Base-by-base conservation (phyloP, 2,329 filamentous ascomycete species). In the Chalaropsis thielavioides region DNA sequence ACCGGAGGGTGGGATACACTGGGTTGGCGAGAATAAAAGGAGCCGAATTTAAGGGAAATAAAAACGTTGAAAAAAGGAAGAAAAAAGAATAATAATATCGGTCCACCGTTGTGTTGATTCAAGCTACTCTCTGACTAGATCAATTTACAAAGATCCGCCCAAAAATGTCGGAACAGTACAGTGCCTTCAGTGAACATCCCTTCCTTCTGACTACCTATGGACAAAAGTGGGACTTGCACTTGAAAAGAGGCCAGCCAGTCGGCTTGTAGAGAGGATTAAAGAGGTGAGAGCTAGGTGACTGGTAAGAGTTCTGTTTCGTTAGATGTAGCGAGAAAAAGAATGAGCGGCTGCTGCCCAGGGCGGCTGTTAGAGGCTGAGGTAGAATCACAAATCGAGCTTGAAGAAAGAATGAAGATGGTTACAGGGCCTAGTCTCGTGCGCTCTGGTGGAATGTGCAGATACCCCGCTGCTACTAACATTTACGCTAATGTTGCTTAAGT, bases 181-280 rank as follows among this genome's bases (percentile, higher is more conserved):
- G n/a, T 6, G 2, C 31, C 54, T 58, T 38, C 15, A 58, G 27
- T 5, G 6, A 38, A 38, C 43, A 46, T 17, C 15, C 43, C 19
- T 46, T 2, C n/a, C 43, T 46, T n/a, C 43, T 6, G 1, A 46
- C 43, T n/a, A 35, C 24, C 24, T n/a, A 31, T 7, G 58, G 51
- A n/a, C 40, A 62, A n/a, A 44, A 44, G 35, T 43, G 60, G 44
- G 41, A 31, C 44, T 27, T 41, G 38, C 13, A 27, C 11, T 8
- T 27, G 38, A 46, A 65, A 62, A 44, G 46, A 49, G 54, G 43
- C 27, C 54, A 58, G 27, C 54, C 54, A 35, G n/a, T 17, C 22
- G 10, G 27, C 31, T 38, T 15, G 6, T 38, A 58, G 27, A 35
- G 27, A 58, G n/a, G 31, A 31, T 51, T 24, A 58, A 17, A 31